Base-by-base conservation (phyloP, 495 filamentous ascomycete species). In the Penicillium bialowiezense region DNA sequence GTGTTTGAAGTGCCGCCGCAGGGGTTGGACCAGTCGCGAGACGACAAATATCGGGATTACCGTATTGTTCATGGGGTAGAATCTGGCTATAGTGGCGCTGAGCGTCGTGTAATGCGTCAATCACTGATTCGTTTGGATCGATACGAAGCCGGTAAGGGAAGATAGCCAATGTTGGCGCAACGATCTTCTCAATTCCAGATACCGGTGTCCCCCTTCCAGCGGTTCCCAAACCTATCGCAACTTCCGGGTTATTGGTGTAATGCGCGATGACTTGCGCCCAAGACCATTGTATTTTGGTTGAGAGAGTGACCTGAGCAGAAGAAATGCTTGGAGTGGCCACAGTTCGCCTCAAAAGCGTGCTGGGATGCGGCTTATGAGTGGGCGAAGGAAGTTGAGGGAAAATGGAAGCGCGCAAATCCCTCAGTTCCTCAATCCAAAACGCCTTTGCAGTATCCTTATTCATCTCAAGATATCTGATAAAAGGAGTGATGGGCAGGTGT, bases 141-240 rank as follows among this genome's bases (percentile, higher is more conserved):
- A 44, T 44, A n/a, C 34, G 31, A 5, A 18, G 3, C 10, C 41
- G 41, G 21, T 44, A 44, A 15, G 41, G 41, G 41, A 44, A 44
- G 18, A 44, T 44, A 6, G 28, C 41, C 41, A 44, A n/a, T 21
- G 41, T 44, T 33, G 41, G 36, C 36, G 36, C 36, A 9, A 39
- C 36, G 18, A 39, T 13, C 6, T 3, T 39, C 18, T 39, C 36
- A 9, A 39, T 39, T 39, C 36, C 36, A 13, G 36, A 17, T 21
- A 39, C 36, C 21, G 17, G 36, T 13, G 36, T 39, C 1, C 36
- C 36, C n/a, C 36, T 17, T 21, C 36, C 36, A 21, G 36, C 36
- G 20, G 36, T 39, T 20, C 17, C 36, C 0, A 39, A 3, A 10
- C 18, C 36, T 18, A 39, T 39, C 21, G 36, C 18, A 3, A 39